A percentile compares a stretch with the other conserved stretches of the same genome.
Conservation (phyloP, 1,284 basidiomycete species). For the Tilletia horrida region DNA sequence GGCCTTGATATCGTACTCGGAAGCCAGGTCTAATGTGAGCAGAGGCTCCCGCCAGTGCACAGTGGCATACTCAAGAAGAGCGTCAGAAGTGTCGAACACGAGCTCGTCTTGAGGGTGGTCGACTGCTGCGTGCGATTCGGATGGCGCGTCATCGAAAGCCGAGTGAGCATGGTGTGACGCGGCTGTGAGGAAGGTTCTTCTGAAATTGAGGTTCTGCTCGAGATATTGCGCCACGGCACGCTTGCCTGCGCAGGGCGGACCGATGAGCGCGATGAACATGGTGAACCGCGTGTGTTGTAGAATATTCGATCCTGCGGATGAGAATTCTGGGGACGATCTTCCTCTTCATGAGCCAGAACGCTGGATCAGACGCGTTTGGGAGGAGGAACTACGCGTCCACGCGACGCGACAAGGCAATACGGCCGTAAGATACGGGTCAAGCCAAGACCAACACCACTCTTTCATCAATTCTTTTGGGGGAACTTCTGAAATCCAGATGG, state of each 20-base stretch:
- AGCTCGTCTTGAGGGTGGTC: slow-evolving; percentile 50
- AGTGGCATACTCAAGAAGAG: slow-evolving; percentile 74
- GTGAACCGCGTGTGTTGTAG: not conserved
- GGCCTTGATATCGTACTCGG: slow-evolving; percentile 62
- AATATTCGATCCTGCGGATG: too few species aligned
- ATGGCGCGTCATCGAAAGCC: slow-evolving; percentile 1
- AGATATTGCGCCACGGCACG: slow-evolving; percentile 73
- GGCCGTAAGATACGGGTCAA: not conserved
- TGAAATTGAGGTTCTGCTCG: slow-evolving; percentile 59
- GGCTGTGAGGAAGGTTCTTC: slow-evolving; percentile 41
- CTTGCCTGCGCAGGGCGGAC: slow-evolving; percentile 78
- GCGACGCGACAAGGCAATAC: slow-evolving; percentile 3
- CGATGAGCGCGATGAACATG: slow-evolving; percentile 84
- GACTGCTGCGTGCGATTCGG: slow-evolving; percentile 26
- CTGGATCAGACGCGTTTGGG: too few species aligned
- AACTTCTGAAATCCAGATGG: too few species aligned
- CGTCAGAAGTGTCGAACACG: slow-evolving; percentile 59
- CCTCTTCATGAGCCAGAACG: too few species aligned
- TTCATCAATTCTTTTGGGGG: too few species aligned
- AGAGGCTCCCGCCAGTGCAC: slow-evolving; percentile 74
- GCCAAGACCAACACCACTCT: too few species aligned
- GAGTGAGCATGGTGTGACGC: not conserved
- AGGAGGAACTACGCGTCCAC: not conserved
- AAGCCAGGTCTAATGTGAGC: slow-evolving; percentile 73
- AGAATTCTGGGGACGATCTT: too few species aligned